Base-by-base conservation (phyloP, 345 rosid species). In the Eucalyptus pauciflora region DNA sequence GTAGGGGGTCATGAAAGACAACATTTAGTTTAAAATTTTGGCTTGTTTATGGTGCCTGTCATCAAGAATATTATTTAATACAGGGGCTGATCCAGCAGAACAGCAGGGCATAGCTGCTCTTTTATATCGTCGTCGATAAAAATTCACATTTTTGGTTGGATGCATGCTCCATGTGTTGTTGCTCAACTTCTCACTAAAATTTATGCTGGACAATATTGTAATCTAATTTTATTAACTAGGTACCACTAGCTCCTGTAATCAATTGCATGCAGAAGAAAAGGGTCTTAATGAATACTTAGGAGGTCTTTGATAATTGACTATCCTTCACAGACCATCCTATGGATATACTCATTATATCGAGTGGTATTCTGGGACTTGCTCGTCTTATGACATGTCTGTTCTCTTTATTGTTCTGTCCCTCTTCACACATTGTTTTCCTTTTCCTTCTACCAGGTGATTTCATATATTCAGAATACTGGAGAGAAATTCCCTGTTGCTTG, bases 381-480 rank as follows among this genome's bases (percentile, higher is more conserved):
- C 5, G 4, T 71, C 83, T 71, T 71, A 71, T 37, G 46, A 20
- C 76, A n/a, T 64, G 76, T 64, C 20, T n/a, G 37, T 64, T n/a
- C 76, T n/a, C 52, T 48, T 45, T 31, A 50, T n/a, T 76, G 46
- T 20, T 76, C 48, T 76, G 83, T 76, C 27, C 14, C 48, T 76
- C 27, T 58, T 58, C 51, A 67, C 45, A 87, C 41, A 29, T 29
- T 64, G 10, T 49, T 50, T 29, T 33, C 87, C 29, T 49, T 86
- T 29, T 86, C 33, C 67, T 88, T 91, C 46, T 86, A 67, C 60
- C 89, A 96, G 99, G 94, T 91, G 67, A 92, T 92, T 88, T 90
- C 90, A 90, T 92, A 93, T 92, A 89, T 91, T 89, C 94, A 91
- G 91, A 92, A 93, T 89, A 87, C 91, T 80, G 51, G 90, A 87